Evolutionary conservation across 345 rosid species (phyloP).

Genomic region (Geranium rotundifolium): DNA sequence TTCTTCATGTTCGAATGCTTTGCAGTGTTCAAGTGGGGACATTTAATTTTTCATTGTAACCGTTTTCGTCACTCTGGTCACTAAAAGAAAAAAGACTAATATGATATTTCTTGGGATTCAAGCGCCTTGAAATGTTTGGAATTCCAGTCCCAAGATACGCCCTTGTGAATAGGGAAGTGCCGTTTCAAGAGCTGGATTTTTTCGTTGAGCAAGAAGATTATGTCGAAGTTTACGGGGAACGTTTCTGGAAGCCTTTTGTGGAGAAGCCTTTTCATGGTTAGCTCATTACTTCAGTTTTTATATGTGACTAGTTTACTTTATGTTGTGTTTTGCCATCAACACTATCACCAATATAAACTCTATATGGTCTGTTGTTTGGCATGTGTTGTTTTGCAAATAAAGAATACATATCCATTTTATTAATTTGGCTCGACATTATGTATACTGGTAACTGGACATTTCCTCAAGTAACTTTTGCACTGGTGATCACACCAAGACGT

Average conservation of each 20-base stretch:
- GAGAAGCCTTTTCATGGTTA: constrained; percentile 95
- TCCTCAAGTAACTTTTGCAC: neutral
- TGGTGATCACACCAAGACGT: neutral
- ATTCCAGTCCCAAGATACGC: constrained; percentile 98
- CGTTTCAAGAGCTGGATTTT: constrained; percentile 75
- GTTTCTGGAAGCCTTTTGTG: constrained; percentile 98
- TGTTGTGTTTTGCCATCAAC: neutral
- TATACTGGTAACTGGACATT: neutral
- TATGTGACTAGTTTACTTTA: neutral
- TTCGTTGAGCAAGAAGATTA: constrained; percentile 92
- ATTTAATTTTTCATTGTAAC: no score
- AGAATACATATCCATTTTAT: neutral
- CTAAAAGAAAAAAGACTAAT: neutral
- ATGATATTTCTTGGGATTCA: constrained; percentile 12
- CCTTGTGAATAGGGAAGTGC: constrained; percentile 72
- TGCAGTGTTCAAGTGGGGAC: no score
- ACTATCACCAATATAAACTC: neutral
- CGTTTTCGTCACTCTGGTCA: no score
- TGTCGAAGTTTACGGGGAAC: constrained; percentile 85
- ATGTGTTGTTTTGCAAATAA: neutral
- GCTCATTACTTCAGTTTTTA: constrained; percentile 9
- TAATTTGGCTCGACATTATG: neutral
- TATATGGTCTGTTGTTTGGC: neutral
- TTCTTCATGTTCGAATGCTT: neutral
- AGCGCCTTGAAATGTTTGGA: constrained; percentile 88